Conservation (phyloP, 169 alveolate species). For the Babesia gibsoni region DNA sequence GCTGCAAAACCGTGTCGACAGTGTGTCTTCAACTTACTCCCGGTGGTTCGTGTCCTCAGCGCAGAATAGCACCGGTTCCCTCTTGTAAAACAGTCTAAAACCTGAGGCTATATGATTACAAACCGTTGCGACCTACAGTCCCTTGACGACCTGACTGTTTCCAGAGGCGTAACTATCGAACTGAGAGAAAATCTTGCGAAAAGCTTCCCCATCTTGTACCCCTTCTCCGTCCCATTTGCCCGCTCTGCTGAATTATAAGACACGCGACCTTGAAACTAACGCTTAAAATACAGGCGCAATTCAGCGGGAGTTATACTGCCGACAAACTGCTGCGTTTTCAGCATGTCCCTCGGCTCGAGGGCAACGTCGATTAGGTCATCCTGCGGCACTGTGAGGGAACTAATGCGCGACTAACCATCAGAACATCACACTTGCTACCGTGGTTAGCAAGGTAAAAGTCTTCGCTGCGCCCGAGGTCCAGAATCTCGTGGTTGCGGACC, state of each 20-base stretch:
- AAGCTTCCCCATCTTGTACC: constrained; percentile 38
- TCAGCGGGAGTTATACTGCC: constrained; percentile 47
- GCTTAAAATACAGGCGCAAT: constrained; percentile 23
- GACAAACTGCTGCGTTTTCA: constrained; percentile 50
- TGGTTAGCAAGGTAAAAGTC: constrained; percentile 15
- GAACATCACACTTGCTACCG: constrained; percentile 26
- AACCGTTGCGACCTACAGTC: constrained; percentile 8
- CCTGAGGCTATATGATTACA: neutral
- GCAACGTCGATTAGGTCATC: constrained; percentile 59
- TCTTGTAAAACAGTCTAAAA: constrained; percentile 46
- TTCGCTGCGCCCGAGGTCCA: constrained; percentile 32
- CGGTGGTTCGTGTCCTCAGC: constrained; percentile 45
- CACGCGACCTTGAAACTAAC: neutral
- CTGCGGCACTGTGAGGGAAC: neutral
- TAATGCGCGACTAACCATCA: neutral
- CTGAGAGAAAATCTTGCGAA: constrained; percentile 49
- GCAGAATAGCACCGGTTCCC: constrained; percentile 47
- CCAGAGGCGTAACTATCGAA: constrained; percentile 55
- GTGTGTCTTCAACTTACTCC: constrained; percentile 17
- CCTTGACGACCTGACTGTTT: constrained; percentile 38
- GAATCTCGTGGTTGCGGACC: constrained; percentile 39
- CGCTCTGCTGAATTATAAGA: neutral
- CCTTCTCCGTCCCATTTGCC: neutral
- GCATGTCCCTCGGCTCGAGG: constrained; percentile 55
- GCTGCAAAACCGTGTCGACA: neutral